Percentiles rank a stretch among this genome's conserved stretches.
Conservation (phyloP, 768 basidiomycete genomes). For the Russula emetica region DNA sequence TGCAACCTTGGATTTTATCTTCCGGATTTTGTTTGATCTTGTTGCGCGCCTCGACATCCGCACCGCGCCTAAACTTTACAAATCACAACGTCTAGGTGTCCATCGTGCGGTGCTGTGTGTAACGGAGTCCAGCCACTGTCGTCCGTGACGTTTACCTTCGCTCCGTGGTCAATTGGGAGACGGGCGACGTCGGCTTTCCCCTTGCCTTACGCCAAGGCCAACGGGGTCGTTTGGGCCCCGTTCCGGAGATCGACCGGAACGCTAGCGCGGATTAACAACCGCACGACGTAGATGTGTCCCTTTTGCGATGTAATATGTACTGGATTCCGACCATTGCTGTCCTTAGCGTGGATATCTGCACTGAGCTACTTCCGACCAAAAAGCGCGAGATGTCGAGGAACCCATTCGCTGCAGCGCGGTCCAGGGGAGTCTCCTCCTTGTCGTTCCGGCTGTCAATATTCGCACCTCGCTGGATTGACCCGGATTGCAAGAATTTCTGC, state of each 20-base stretch:
- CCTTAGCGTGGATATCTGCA: not conserved
- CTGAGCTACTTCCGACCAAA: not conserved
- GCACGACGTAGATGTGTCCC: slow-evolving; percentile 3
- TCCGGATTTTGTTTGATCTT: not conserved
- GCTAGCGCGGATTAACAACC: not conserved
- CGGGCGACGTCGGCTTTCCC: not conserved
- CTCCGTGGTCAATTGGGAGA: slow-evolving; percentile 12
- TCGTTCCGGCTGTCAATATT: not conserved
- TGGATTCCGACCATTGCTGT: not conserved
- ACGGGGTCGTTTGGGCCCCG: not conserved
- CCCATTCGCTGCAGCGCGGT: not conserved
- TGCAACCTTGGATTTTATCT: not conserved
- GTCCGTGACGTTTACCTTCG: not conserved
- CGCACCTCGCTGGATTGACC: not conserved
- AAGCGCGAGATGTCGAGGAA: not conserved
- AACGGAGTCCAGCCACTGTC: slow-evolving; percentile 7
- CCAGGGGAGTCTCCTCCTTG: not conserved
- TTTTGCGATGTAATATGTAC: not conserved
- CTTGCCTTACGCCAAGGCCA: not conserved
- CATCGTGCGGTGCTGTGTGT: not conserved
- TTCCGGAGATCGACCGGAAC: not conserved
- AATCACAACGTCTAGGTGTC: not conserved
- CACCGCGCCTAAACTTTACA: not conserved
- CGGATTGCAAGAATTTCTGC: slow-evolving; percentile 13
- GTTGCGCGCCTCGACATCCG: not conserved